A percentile compares a stretch with the other conserved stretches of the same genome.
phyloP scores from a whole-genome alignment of 2,329 filamentous ascomycete species.

The Ophiocordyceps camponoti-leonardi region DNA sequence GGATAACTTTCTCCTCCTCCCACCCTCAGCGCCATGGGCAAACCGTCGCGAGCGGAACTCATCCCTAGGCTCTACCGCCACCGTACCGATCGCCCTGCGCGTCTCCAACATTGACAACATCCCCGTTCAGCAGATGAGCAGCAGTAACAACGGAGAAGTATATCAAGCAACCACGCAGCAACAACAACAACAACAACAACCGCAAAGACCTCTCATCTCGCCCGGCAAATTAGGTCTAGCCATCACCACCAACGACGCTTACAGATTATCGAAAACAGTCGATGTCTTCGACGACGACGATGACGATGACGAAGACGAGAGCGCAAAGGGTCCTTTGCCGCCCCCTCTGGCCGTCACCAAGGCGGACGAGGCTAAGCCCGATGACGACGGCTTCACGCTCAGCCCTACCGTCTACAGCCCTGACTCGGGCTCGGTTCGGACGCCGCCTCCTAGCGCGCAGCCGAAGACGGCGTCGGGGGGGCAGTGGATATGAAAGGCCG shows the following conservation, averaged over 20 bases:
- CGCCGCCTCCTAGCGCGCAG: conserved; percentile 1
- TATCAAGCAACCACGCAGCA: too few relatives aligned
- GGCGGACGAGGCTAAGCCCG: background rate
- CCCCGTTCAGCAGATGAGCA: conserved; percentile 7
- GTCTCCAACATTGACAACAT: conserved; percentile 43
- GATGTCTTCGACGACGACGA: background rate
- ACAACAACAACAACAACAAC: too few relatives aligned
- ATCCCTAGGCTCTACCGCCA: conserved; percentile 47
- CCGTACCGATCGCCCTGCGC: conserved; percentile 54
- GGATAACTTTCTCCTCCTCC: conserved; percentile 21
- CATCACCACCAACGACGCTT: background rate
- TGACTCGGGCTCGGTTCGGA: background rate
- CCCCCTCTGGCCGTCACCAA: background rate
- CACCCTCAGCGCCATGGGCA: conserved; percentile 19
- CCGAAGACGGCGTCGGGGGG: conserved; percentile 1
- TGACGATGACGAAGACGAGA: background rate
- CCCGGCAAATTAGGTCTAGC: background rate
- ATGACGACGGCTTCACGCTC: conserved; percentile 20
- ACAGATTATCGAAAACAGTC: background rate
- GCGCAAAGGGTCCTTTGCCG: background rate
- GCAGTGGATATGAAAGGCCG: background rate
- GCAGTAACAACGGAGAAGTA: too few relatives aligned
- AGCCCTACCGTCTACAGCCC: conserved; percentile 36
- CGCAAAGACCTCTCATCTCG: background rate
- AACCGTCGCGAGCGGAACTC: conserved; percentile 36